A percentile compares a stretch with the other conserved stretches of the same genome.
Evolutionary conservation across 352 stramenopile genomes (phyloP).

Genomic region (Phytophthora boehmeriae): DNA sequence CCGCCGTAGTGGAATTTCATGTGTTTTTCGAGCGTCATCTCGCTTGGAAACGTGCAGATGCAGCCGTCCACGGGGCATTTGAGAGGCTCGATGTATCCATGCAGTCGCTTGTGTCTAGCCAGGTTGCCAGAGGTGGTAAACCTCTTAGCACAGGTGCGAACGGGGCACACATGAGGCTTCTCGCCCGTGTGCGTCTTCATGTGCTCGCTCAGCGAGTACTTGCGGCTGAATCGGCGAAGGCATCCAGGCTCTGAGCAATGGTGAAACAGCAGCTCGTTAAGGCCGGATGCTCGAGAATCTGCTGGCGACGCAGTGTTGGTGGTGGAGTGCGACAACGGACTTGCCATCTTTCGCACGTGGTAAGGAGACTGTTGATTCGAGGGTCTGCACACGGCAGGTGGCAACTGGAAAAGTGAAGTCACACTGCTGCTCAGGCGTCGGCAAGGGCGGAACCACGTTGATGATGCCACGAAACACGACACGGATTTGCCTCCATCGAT

Average conservation of each 20-base stretch:
- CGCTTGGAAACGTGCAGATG: slow-evolving; percentile 37
- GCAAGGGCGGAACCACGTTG: not conserved
- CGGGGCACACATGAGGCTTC: slow-evolving; percentile 27
- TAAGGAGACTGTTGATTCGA: not conserved
- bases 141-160: slow-evolving; percentile 34
- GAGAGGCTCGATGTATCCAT: slow-evolving; percentile 22
- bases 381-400: not conserved
- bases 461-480: slow-evolving; percentile 14
- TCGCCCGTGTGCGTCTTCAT: slow-evolving; percentile 36
- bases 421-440: too few relatives aligned
- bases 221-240: slow-evolving; percentile 21
- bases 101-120: slow-evolving; percentile 32
- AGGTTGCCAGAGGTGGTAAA: slow-evolving; percentile 46
- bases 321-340: not conserved
- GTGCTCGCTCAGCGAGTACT: slow-evolving; percentile 37
- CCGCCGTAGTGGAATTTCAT: slow-evolving; percentile 54
- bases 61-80: slow-evolving; percentile 9
- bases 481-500: not conserved
- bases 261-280: slow-evolving; percentile 27
- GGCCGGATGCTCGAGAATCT: not conserved
- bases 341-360: slow-evolving; percentile 16
- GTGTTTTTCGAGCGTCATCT: slow-evolving; percentile 61
- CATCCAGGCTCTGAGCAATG: slow-evolving; percentile 34
- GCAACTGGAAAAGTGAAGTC: slow-evolving; percentile 32
- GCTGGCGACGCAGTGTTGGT: not conserved